Conservation (phyloP, 352 stramenopile species). For the Pythium folliculosum region DNA sequence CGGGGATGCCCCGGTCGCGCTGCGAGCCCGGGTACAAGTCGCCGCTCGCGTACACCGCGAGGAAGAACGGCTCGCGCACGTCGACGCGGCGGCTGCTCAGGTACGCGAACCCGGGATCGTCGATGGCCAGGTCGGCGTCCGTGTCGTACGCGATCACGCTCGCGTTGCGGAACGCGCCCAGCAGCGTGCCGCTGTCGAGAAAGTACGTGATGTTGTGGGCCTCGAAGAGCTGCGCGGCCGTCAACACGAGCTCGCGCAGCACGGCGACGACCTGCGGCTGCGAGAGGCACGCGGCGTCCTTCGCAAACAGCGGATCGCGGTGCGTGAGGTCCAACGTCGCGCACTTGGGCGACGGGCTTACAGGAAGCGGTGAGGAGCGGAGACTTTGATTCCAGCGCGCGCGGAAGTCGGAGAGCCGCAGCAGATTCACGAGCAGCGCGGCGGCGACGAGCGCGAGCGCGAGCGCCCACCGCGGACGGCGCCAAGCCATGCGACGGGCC, state of each 20-base stretch:
- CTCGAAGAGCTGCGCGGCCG: constrained; percentile 16
- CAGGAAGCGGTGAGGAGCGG: too few species aligned
- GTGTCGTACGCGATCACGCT: constrained; percentile 33
- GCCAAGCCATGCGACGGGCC: too few species aligned
- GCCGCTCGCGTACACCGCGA: constrained; percentile 28
- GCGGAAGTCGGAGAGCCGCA: not conserved
- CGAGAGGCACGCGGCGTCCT: constrained; percentile 16
- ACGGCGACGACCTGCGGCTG: constrained; percentile 19
- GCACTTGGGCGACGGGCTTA: not conserved
- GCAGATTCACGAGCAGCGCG: not conserved
- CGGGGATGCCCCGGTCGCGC: constrained; percentile 30
- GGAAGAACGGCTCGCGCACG: constrained; percentile 24
- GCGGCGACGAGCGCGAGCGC: not conserved
- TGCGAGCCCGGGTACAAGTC: constrained; percentile 20
- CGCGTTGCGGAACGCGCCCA: constrained; percentile 32
- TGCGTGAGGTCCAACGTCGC: constrained; percentile 12
- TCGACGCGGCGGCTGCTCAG: constrained; percentile 17
- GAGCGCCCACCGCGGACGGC: not conserved
- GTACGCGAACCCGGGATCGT: constrained; percentile 18
- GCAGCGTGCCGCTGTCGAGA: constrained; percentile 38
- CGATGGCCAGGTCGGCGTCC: constrained; percentile 36
- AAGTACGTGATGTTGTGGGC: constrained; percentile 36
- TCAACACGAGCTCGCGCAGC: constrained; percentile 31
- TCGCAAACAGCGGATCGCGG: constrained; percentile 18
- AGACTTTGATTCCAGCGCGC: not conserved